These are phyloP conservation scores for Teratosphaeria nubilosa DNA, from an alignment of 2,329 filamentous ascomycete genomes.

Conservation along the genomic window DNA sequence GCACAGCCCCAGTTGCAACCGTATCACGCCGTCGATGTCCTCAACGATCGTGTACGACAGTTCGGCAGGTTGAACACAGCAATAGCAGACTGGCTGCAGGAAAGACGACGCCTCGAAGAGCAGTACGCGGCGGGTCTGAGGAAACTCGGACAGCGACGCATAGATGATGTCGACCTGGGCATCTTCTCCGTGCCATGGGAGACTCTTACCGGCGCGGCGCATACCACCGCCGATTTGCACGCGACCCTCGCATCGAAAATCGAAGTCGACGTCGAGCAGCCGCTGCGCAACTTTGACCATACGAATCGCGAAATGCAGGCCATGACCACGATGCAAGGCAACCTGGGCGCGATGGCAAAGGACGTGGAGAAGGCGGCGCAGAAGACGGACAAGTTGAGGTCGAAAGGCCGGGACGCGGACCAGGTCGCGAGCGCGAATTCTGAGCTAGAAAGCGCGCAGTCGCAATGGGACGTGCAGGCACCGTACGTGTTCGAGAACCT, in stretches of 20 bases:
- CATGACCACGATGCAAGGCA: slow-evolving; percentile 71
- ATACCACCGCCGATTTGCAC: slow-evolving; percentile 74
- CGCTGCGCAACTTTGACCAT: slow-evolving; percentile 64
- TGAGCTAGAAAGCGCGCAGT: slow-evolving; percentile 65
- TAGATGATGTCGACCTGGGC: slow-evolving; percentile 66
- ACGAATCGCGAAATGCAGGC: slow-evolving; percentile 67
- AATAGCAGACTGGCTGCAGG: slow-evolving; percentile 96
- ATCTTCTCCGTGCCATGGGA: slow-evolving; percentile 88
- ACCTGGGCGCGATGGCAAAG: slow-evolving; percentile 68
- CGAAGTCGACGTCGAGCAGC: slow-evolving; percentile 77
- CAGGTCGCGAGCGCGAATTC: slow-evolving; percentile 67
- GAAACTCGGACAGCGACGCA: slow-evolving; percentile 55
- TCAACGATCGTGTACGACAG: slow-evolving; percentile 79
- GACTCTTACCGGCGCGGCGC: slow-evolving; percentile 69
- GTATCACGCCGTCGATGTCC: slow-evolving; percentile 64
- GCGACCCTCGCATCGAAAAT: slow-evolving; percentile 69
- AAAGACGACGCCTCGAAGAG: slow-evolving; percentile 86
- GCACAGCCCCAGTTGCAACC: slow-evolving; percentile 69
- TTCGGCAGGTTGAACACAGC: slow-evolving; percentile 79
- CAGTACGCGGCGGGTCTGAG: slow-evolving; percentile 73
- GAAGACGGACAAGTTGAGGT: slow-evolving; percentile 72
- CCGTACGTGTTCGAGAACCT: slow-evolving; percentile 91
- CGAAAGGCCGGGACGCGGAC: slow-evolving; percentile 63
- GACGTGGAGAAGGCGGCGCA: slow-evolving; percentile 78
- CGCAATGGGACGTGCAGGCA: slow-evolving; percentile 88